A percentile compares a stretch with the other conserved stretches of the same genome.
These are phyloP conservation scores for Moricandia arvensis DNA, from an alignment of 345 rosid genomes.

Conservation along the genomic window DNA sequence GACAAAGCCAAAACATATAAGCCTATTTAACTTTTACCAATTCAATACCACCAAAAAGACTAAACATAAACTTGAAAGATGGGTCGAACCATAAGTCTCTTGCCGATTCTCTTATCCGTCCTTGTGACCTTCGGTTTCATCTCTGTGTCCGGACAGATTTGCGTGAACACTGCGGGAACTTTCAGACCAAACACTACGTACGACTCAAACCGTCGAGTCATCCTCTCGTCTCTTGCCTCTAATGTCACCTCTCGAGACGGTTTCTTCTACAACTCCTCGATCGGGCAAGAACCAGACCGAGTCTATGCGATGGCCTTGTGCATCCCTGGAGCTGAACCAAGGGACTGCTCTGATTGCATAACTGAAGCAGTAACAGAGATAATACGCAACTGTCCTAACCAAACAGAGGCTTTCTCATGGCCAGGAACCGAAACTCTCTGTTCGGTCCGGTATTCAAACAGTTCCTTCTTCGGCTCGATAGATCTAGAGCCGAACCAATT, in stretches of 20 bases:
- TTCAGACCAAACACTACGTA: constrained; percentile 13
- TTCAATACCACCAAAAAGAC: neutral
- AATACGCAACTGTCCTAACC: constrained; percentile 23
- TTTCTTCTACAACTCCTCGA: neutral
- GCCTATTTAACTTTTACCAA: neutral
- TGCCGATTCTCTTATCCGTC: neutral
- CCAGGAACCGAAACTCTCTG: constrained; percentile 31
- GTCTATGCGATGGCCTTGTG: constrained; percentile 37
- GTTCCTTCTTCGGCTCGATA: neutral
- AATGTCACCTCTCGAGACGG: constrained; percentile 13
- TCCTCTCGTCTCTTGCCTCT: constrained; percentile 28
- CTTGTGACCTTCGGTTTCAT: neutral
- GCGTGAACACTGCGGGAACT: neutral
- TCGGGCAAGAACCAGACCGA: neutral
- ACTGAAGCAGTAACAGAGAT: neutral
- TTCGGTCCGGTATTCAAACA: constrained; percentile 38
- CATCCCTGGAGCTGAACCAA: constrained; percentile 19
- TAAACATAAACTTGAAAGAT: neutral
- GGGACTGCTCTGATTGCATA: constrained; percentile 38
- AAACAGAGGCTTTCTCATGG: constrained; percentile 32
- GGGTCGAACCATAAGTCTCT: neutral
- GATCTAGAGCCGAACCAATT: neutral
- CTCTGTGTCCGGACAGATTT: constrained; percentile 6
- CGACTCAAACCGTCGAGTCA: constrained; percentile 16
- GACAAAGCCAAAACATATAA: neutral